Conservation (phyloP, 2,329 filamentous ascomycete species). For the Paraphoma sp. region DNA sequence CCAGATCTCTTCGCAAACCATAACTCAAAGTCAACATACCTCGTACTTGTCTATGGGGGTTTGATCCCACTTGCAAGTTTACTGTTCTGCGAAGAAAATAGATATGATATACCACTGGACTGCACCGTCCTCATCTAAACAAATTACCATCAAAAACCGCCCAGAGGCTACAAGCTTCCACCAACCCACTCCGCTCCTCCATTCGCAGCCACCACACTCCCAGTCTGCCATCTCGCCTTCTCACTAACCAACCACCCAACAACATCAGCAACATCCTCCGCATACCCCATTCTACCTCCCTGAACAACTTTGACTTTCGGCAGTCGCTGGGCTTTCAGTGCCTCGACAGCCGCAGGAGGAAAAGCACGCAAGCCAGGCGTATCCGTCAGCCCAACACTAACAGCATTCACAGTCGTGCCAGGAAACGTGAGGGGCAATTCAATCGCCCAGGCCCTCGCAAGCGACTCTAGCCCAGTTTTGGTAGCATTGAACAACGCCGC, state of each 20-base stretch:
- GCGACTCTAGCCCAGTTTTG: slow-evolving; percentile 28
- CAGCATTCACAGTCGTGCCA: slow-evolving; percentile 38
- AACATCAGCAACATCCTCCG: slow-evolving; percentile 70
- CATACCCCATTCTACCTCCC: slow-evolving; percentile 29
- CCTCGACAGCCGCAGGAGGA: slow-evolving; percentile 16
- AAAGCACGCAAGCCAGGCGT: slow-evolving; percentile 26
- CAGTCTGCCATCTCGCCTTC: slow-evolving; percentile 44
- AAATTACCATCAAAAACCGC: background rate
- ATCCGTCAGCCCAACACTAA: slow-evolving; percentile 37
- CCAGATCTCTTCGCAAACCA: too few species aligned
- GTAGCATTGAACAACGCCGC: slow-evolving; percentile 22
- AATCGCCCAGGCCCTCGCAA: slow-evolving; percentile 30
- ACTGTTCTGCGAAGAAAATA: too few species aligned
- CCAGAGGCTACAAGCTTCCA: slow-evolving; percentile 11
- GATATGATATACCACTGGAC: too few species aligned
- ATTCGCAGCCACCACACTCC: slow-evolving; percentile 46
- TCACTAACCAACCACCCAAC: slow-evolving; percentile 57
- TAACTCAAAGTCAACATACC: too few species aligned
- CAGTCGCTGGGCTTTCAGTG: slow-evolving; percentile 22
- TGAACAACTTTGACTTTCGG: slow-evolving; percentile 26
- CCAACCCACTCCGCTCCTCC: slow-evolving; percentile 36
- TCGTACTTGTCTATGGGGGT: too few species aligned
- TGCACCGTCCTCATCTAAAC: too few species aligned
- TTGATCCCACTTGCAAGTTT: too few species aligned
- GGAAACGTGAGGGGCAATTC: slow-evolving; percentile 26